phyloP scores from a whole-genome alignment of 2,329 filamentous ascomycete genomes.

The Penicillium sp. region DNA sequence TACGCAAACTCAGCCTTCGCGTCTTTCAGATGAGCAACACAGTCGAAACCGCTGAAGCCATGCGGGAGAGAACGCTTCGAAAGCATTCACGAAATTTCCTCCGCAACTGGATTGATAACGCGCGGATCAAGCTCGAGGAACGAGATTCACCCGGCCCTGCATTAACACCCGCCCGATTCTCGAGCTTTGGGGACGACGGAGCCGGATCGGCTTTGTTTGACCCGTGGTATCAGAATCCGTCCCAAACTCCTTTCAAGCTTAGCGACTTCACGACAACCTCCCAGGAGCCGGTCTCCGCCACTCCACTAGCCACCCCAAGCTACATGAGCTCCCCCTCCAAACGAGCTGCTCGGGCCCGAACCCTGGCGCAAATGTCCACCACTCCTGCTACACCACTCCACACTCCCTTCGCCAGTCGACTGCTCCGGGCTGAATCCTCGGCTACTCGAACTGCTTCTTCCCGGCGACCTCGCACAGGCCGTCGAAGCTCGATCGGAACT shows the following conservation, averaged over 20 bases:
- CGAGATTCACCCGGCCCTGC: slow-evolving; percentile 31
- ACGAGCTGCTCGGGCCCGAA: slow-evolving; percentile 43
- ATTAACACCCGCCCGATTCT: slow-evolving; percentile 27
- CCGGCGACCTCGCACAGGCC: slow-evolving; percentile 26
- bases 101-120: slow-evolving; percentile 53
- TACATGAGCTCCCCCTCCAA: slow-evolving; percentile 48
- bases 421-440: slow-evolving; percentile 29
- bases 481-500: slow-evolving; percentile 31
- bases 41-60: slow-evolving; percentile 52
- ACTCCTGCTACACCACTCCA: slow-evolving; percentile 45
- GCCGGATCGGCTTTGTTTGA: slow-evolving; percentile 32
- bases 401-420: slow-evolving; percentile 45
- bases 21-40: slow-evolving; percentile 55
- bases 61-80: slow-evolving; percentile 53
- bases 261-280: slow-evolving; percentile 35
- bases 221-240: slow-evolving; percentile 33
- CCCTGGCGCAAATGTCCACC: slow-evolving; percentile 44
- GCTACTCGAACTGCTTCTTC: slow-evolving; percentile 25
- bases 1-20: slow-evolving; percentile 58
- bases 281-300: slow-evolving; percentile 33
- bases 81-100: slow-evolving; percentile 57
- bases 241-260: slow-evolving; percentile 38
- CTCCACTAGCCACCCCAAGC: slow-evolving; percentile 41
- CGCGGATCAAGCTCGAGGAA: slow-evolving; percentile 32
- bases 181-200: slow-evolving; percentile 20